Base-by-base conservation (phyloP, 1,139 yeast species). In the Candida sp. region DNA sequence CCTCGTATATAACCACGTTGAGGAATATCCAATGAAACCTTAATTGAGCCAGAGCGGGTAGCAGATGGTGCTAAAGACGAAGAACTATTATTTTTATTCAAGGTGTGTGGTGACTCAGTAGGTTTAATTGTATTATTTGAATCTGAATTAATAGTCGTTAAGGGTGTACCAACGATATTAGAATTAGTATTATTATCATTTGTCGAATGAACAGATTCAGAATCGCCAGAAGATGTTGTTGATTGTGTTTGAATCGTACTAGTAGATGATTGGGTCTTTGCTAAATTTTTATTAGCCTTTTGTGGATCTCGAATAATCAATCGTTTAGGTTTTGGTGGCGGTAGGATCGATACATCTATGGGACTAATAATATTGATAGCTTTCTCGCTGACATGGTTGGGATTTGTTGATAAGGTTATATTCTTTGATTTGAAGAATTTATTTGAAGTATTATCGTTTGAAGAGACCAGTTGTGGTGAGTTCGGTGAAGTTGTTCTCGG, bases 1-100 rank as follows among this genome's bases (percentile, higher is more conserved):
- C 96, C 96, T 35, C 90, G 71, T 2, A 87, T 66, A 56, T 75
- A 89, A 0, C 97, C 97, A 36, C 85, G 69, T 41, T 77, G 76
- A 1, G 90, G 82, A 3, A 84, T 63, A 32, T 79, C 79, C 33
- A 87, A 76, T 3, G 79, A 62, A 9, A 87, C 75, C 45, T 71
- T 77, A 21, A 84, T 81, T 4, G 66, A 59, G 35, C 4, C 4
- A 3, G 35, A 22, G 9, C 21, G 32, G 1, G 27, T 6, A 7
- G 12, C 22, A 12, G 21, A 21, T 8, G 3, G 4, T 11, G 33
- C n/a, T 8, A 33, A 33, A 19, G 45, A 21, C 21, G 22, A 44
- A 45, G 5, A 32, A 37, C 5, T 44, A 37, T 33, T 38, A 23
- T 33, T n/a, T 25, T 22, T 33, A 33, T 27, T 22, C 3, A 11